Base-by-base conservation (phyloP, 2,329 filamentous ascomycete species). In the Paraphoma chrysanthemicola region DNA sequence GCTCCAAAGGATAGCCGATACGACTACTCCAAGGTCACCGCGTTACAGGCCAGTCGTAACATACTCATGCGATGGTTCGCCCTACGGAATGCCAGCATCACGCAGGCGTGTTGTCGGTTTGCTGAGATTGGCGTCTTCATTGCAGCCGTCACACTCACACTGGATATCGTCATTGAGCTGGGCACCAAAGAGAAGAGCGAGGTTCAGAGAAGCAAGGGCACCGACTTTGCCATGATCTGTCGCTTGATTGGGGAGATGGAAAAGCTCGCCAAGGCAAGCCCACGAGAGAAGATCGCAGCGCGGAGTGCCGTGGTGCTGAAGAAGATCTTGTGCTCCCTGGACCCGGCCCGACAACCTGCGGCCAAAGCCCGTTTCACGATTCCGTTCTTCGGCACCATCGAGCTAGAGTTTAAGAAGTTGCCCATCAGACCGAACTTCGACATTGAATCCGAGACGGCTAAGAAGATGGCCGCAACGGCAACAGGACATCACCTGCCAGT, bases 1-100 rank as follows among this genome's bases (percentile, higher is more conserved):
- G 68, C 71, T 14, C 55, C 68, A 1, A 60, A 59, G n/a, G 72
- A 76, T 17, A 65, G 62, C 18, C 64, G 72, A 16, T 76, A 71
- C 58, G 72, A 74, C 5, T 76, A 67, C 56, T 72, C 69, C 1
- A 75, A 75, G 45, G 63, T 75, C 45, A 72, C 72, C 1, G 73
- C 70, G 4, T 53, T 75, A 17, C 72, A 75, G 47, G 68, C 72
- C 8, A 71, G 71, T 45, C 73, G 73, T 3, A 73, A 75, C 56
- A 59, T 76, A 12, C 53, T 75, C 30, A 72, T 75, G 72, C 54
- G 73, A 47, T 76, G 72, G 72, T 75, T 76, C 48, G 73, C 72
- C 2, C 65, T 76, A 4, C 67, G 72, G 28, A 75, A 75, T 44
- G 68, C 72, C 5, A 57, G 55, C 50, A 73, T 74, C 48, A 75